phyloP scores from a whole-genome alignment of 2,329 filamentous ascomycete species.

The Epichloe aotearoae region DNA sequence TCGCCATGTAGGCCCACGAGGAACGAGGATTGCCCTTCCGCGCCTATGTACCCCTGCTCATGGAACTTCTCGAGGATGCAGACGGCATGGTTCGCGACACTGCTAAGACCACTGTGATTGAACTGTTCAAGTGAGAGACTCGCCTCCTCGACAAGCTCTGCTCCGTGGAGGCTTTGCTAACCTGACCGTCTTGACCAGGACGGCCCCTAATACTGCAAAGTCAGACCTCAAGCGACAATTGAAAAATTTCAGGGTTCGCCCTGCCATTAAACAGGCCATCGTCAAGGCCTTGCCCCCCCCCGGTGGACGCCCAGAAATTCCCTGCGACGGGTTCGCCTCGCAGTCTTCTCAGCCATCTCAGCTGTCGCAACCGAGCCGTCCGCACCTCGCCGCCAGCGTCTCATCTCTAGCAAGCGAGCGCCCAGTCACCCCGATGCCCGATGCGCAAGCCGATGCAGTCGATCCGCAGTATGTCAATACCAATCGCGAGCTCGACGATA shows the following conservation, averaged over 20 bases:
- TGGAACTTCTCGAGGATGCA: constrained; percentile 80
- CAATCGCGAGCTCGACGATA: constrained; percentile 75
- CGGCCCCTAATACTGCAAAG: constrained; percentile 70
- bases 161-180: neutral
- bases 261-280: constrained; percentile 73
- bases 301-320: constrained; percentile 28
- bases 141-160: neutral
- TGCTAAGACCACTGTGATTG: constrained; percentile 71
- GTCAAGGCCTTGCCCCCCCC: constrained; percentile 58
- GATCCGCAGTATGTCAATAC: constrained; percentile 79
- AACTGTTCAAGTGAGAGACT: constrained; percentile 61
- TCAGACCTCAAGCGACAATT: constrained; percentile 81
- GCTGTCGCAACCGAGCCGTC: constrained; percentile 20
- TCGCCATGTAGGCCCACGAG: constrained; percentile 54
- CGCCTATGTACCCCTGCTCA: constrained; percentile 66
- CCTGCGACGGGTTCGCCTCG: constrained; percentile 24
- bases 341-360: constrained; percentile 1
- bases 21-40: constrained; percentile 71
- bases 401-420: constrained; percentile 37
- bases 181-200: constrained; percentile 28
- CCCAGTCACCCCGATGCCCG: constrained; percentile 48
- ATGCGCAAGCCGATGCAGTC: constrained; percentile 53
- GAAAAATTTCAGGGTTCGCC: constrained; percentile 70
- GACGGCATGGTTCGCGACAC: constrained; percentile 77
- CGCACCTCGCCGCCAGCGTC: constrained; percentile 35